Evolutionary conservation across 2,329 filamentous ascomycete genomes (phyloP).

Genomic region (Trichophyton rubrum): DNA sequence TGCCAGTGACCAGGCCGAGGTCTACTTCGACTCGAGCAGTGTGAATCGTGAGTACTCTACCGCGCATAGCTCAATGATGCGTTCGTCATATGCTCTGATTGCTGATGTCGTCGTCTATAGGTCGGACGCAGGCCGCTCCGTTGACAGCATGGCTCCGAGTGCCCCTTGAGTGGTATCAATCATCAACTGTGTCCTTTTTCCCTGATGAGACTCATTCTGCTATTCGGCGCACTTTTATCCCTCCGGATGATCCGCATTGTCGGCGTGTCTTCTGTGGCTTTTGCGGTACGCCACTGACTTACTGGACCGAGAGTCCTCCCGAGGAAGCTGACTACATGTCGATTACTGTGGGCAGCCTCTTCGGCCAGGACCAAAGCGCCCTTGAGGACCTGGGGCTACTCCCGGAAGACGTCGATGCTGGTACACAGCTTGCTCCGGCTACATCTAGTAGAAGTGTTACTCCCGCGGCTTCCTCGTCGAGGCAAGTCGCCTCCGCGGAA

Average conservation of each 20-base stretch:
- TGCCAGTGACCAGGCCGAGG: conserved; percentile 46
- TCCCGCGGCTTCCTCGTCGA: conserved; percentile 9
- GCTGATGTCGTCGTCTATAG: conserved; percentile 26
- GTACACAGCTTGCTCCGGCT: background rate
- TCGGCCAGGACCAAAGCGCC: conserved; percentile 55
- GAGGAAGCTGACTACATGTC: conserved; percentile 67
- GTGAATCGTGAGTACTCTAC: conserved; percentile 53
- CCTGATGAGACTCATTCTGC: conserved; percentile 59
- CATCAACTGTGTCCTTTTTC: conserved; percentile 60
- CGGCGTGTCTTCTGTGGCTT: conserved; percentile 81
- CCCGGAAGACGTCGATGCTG: conserved; percentile 34
- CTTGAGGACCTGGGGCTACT: conserved; percentile 66
- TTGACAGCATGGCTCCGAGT: conserved; percentile 73
- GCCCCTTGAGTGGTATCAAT: conserved; percentile 68
- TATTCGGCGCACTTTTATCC: conserved; percentile 57
- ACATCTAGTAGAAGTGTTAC: background rate
- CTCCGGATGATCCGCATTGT: conserved; percentile 44
- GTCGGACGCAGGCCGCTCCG: conserved; percentile 54
- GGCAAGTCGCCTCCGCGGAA: conserved; percentile 7
- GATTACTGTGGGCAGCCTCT: conserved; percentile 66
- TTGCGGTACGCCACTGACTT: conserved; percentile 74
- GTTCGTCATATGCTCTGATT: background rate
- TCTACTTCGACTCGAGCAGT: conserved; percentile 62
- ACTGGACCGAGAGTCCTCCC: conserved; percentile 63
- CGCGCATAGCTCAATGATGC: background rate